phyloP scores from a whole-genome alignment of 345 rosid genomes.

The Streptanthus diversifolius region DNA sequence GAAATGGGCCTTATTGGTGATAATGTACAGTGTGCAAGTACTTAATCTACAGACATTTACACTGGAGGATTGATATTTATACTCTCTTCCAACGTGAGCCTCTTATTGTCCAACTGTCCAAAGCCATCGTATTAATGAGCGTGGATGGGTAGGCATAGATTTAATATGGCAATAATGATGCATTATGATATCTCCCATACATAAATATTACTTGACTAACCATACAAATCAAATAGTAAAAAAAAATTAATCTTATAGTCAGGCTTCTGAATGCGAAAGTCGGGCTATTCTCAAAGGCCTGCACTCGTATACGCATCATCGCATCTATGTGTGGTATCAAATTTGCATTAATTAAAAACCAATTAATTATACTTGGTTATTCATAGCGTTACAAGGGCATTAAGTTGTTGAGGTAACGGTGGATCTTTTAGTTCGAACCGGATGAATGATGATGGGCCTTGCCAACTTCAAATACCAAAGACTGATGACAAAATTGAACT shows the following conservation, averaged over 20 bases:
- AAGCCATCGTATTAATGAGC: slow-evolving; percentile 26
- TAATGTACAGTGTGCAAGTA: not conserved
- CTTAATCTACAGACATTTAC: not conserved
- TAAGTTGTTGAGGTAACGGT: too few relatives aligned
- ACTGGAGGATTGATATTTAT: not conserved
- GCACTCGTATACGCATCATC: not conserved
- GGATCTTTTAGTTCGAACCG: not conserved
- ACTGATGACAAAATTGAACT: not conserved
- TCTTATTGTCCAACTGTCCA: slow-evolving; percentile 27
- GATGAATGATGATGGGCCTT: slow-evolving; percentile 16
- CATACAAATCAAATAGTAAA: not conserved
- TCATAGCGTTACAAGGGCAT: too few relatives aligned
- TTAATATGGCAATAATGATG: slow-evolving; percentile 5
- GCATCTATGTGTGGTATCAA: not conserved
- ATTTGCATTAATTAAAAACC: not conserved
- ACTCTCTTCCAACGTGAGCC: slow-evolving; percentile 3
- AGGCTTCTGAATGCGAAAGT: not conserved
- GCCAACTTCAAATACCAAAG: not conserved
- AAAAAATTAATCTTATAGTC: not conserved
- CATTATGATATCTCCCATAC: not conserved
- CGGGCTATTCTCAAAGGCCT: not conserved
- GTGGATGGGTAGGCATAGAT: slow-evolving; percentile 24
- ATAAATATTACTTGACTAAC: not conserved
- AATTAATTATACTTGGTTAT: too few relatives aligned
- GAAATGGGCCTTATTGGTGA: slow-evolving; percentile 2